These are phyloP conservation scores for Elaeagnus macrophylla DNA, from an alignment of 306 rosid species.

Conservation along the genomic window DNA sequence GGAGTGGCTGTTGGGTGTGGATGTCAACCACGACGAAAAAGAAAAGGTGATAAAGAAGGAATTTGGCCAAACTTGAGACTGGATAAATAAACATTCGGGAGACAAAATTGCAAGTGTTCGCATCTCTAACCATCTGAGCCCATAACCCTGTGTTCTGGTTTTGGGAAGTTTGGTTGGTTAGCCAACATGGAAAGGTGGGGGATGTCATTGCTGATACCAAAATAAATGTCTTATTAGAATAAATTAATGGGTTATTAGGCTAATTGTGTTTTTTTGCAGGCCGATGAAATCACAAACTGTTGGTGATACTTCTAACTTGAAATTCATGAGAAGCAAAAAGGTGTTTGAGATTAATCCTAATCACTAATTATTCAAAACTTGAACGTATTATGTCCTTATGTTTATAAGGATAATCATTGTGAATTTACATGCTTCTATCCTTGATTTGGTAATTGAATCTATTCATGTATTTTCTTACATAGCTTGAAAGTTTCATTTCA, in stretches of 20 bases:
- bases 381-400: too few relatives aligned
- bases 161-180: slow-evolving; percentile 98
- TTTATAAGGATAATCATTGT: too few relatives aligned
- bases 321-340: slow-evolving; percentile 94
- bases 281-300: slow-evolving; percentile 83
- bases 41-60: slow-evolving; percentile 85
- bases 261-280: slow-evolving; percentile 34
- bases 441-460: too few relatives aligned
- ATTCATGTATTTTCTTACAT: too few relatives aligned
- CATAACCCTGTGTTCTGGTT: slow-evolving; percentile 93
- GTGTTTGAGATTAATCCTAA: slow-evolving; percentile 92
- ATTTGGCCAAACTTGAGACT: slow-evolving; percentile 76
- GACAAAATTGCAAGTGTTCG: slow-evolving; percentile 90
- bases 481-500: too few relatives aligned
- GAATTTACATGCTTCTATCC: too few relatives aligned
- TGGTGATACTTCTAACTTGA: slow-evolving; percentile 83
- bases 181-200: slow-evolving; percentile 94
- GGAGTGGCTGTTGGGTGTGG: too few relatives aligned
- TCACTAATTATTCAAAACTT: slow-evolving; percentile 72
- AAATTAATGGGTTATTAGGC: background rate
- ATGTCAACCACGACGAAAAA: slow-evolving; percentile 81
- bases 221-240: slow-evolving; percentile 5
- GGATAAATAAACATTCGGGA: slow-evolving; percentile 86
- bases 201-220: background rate
- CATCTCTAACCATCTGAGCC: slow-evolving; percentile 77